These are phyloP conservation scores for Dimocarpus longan DNA, from an alignment of 345 rosid species.

Conservation along the genomic window DNA sequence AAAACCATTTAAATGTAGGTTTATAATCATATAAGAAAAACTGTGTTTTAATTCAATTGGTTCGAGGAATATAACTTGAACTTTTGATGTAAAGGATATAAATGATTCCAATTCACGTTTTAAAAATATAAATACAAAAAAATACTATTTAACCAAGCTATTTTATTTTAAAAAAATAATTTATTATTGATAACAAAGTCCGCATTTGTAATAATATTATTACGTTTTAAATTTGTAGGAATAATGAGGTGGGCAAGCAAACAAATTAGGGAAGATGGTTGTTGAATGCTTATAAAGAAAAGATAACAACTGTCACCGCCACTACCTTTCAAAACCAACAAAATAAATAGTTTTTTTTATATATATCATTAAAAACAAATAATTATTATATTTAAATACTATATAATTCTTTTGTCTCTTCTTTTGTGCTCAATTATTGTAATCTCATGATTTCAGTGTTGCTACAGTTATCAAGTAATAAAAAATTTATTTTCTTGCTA, in stretches of 20 bases:
- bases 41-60: no score
- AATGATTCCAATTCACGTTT: no score
- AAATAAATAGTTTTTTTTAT: not conserved
- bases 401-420: constrained; percentile 14
- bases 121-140: no score
- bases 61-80: no score
- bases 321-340: constrained; percentile 14
- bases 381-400: constrained; percentile 6
- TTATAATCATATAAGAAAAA: no score
- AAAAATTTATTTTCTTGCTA: not conserved
- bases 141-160: no score
- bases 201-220: not conserved
- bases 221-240: not conserved
- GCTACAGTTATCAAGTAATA: not conserved
- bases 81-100: no score
- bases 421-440: constrained; percentile 19
- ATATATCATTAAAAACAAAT: not conserved
- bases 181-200: no score
- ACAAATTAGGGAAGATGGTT: constrained; percentile 48
- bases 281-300: constrained; percentile 43
- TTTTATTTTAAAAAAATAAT: no score
- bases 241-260: constrained; percentile 41
- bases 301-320: constrained; percentile 39
- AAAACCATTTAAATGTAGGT: no score
- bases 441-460: constrained; percentile 14